Base-by-base conservation (phyloP, 345 rosid genomes). In the Euphorbia peplus region DNA sequence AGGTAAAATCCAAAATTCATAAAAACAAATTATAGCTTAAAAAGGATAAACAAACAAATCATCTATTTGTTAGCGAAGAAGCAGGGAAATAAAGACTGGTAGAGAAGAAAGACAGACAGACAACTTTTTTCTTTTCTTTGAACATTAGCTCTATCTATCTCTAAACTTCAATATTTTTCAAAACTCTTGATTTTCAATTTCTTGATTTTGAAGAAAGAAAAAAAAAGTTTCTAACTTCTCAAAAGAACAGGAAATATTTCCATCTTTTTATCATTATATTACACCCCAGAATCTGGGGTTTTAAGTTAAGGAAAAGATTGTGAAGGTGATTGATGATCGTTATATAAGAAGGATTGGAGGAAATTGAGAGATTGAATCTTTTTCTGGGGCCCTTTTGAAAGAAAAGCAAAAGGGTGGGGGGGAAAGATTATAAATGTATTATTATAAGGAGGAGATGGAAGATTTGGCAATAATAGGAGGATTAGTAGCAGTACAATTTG, bases 401-500 rank as follows among this genome's bases (percentile, higher is more conserved):
- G 57, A 53, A 22, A 53, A 53, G 13, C 13, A 21, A 52, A 66
- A 19, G 39, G 59, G 53, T 18, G 52, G 60, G 66, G 46, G 35
- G 4, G 32, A 32, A 6, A 32, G 37, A 32, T 32, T 32, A 32
- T 32, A 32, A 66, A 16, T 44, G 50, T 44, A 44, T 57, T 0
- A 11, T 0, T 16, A 9, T 57, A n/a, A 19, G 18, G n/a, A 39
- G 24, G 1, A 14, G 78, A 1, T 84, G 67, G 99, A 88, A 76
- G 91, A 87, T 42, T 54, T 80, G 76, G 73, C 51, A 54, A 73
- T 87, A 26, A 59, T 84, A 16, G 96, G 84, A 58, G 98, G 97
- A 24, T 81, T 87, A 77, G 61, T 85, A 14, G 82, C 42, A 32
- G 82, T 85, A 69, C 99, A 92, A 69, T 78, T 90, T 73, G 81